Conservation (phyloP, 2,329 filamentous ascomycete species). For the Penicillium sp. region DNA sequence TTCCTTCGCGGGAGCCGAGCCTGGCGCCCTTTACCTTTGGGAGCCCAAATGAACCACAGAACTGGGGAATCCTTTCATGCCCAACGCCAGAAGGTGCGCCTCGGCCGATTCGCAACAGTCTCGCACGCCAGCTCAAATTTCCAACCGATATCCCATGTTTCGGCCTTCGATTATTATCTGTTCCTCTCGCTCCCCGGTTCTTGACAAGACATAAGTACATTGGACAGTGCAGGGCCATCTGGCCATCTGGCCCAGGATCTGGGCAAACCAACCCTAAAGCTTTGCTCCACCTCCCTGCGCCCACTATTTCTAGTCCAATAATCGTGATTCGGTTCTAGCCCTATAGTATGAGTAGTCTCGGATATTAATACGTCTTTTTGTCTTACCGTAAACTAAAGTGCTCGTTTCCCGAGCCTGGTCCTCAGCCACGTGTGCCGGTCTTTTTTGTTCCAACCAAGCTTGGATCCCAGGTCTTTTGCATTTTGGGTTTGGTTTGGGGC, state of each 20-base stretch:
- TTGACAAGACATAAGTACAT: not conserved
- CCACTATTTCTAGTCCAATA: not conserved
- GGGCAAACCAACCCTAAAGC: not conserved
- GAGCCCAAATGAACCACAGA: slow-evolving; percentile 16
- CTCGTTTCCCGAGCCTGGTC: slow-evolving; percentile 2
- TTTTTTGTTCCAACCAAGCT: not conserved
- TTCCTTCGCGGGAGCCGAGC: not conserved
- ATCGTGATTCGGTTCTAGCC: not conserved
- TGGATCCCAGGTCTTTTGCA: not conserved
- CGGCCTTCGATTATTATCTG: not conserved
- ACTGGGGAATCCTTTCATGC: slow-evolving; percentile 18
- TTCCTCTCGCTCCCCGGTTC: not conserved
- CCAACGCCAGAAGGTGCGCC: slow-evolving; percentile 20
- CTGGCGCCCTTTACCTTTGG: slow-evolving; percentile 3
- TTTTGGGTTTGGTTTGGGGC: not conserved
- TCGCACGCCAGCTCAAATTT: not conserved
- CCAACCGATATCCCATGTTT: not conserved
- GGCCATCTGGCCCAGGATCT: not conserved
- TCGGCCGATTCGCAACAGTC: slow-evolving; percentile 13
- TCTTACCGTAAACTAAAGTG: not conserved
- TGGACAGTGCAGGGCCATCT: not conserved
- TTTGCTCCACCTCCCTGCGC: not conserved
- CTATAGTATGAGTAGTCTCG: not conserved
- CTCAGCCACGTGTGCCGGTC: slow-evolving; percentile 13
- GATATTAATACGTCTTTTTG: no score